phyloP scores from a whole-genome alignment of 768 basidiomycete genomes.

The Boletus rex-veris region DNA sequence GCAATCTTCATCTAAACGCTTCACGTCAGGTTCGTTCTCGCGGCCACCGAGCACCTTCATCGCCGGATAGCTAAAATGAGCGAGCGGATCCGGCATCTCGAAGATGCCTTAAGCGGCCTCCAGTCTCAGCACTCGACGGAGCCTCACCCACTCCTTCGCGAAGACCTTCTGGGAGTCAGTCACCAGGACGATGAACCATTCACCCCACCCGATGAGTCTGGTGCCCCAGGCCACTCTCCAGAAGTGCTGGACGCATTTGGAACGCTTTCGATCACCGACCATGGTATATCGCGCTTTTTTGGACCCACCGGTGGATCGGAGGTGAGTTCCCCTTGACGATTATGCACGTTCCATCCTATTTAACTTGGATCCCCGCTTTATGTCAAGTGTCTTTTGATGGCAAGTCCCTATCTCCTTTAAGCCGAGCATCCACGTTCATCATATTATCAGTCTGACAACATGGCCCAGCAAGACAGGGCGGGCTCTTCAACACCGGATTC shows the following conservation, averaged over 20 bases:
- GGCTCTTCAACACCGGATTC: slow-evolving; percentile 27
- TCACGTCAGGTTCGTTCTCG: slow-evolving; percentile 48
- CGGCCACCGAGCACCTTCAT: slow-evolving; percentile 65
- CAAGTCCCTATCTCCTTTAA: slow-evolving; percentile 11
- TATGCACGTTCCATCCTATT: slow-evolving; percentile 7
- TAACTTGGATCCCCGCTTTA: slow-evolving; percentile 8
- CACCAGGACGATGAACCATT: slow-evolving; percentile 28
- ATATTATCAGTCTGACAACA: slow-evolving; percentile 25
- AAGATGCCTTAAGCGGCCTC: slow-evolving; percentile 53
- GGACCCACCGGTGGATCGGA: slow-evolving; percentile 67
- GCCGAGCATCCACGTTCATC: slow-evolving; percentile 4
- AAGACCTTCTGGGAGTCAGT: slow-evolving; percentile 40
- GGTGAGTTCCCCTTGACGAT: slow-evolving; percentile 38
- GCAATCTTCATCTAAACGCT: slow-evolving; percentile 7
- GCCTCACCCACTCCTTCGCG: slow-evolving; percentile 58
- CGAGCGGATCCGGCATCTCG: slow-evolving; percentile 53
- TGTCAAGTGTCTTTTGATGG: slow-evolving; percentile 35
- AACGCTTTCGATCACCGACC: slow-evolving; percentile 56
- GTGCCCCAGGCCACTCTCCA: slow-evolving; percentile 16
- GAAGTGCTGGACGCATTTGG: slow-evolving; percentile 58
- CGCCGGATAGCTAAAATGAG: slow-evolving; percentile 50
- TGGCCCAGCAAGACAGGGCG: slow-evolving; percentile 7
- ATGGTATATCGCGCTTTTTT: slow-evolving; percentile 61
- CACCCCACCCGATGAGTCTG: slow-evolving; percentile 25
- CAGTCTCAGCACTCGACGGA: slow-evolving; percentile 51